Evolutionary conservation across 148 eudicot genomes (phyloP).

Genomic region (Heliamphora exappendiculata): DNA sequence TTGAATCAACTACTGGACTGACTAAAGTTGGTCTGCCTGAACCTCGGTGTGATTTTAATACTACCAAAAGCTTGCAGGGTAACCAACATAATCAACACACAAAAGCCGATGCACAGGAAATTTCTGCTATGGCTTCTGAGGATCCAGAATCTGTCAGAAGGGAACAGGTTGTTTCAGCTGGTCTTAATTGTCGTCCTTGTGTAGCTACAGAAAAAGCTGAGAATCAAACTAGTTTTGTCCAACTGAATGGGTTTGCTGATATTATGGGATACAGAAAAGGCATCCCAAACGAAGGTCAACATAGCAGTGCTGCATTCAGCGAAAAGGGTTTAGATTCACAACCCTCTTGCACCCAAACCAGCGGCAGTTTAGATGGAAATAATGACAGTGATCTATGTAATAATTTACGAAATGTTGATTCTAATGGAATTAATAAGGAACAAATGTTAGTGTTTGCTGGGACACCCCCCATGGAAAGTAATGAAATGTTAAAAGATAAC

Average conservation of each 20-base stretch:
- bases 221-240: constrained; percentile 27
- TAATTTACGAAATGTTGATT: constrained; percentile 30
- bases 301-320: constrained; percentile 20
- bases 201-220: constrained; percentile 23
- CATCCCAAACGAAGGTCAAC: constrained; percentile 25
- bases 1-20: constrained; percentile 25
- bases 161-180: constrained; percentile 32
- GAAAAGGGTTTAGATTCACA: constrained; percentile 58
- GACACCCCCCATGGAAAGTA: constrained; percentile 27
- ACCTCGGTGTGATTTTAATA: constrained; percentile 21
- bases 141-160: background rate
- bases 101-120: constrained; percentile 21
- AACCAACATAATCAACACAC: constrained; percentile 25
- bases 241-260: constrained; percentile 33
- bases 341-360: constrained; percentile 48
- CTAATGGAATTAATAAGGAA: constrained; percentile 37
- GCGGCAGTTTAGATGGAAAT: constrained; percentile 42
- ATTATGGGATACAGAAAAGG: constrained; percentile 28
- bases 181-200: constrained; percentile 33
- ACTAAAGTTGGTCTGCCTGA: constrained; percentile 23
- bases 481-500: constrained; percentile 26
- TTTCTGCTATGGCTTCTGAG: constrained; percentile 17
- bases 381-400: constrained; percentile 31
- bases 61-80: constrained; percentile 26
- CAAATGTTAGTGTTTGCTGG: constrained; percentile 26